Conservation (phyloP, 106 monocot genomes). For the Xerophyta viscosa region DNA sequence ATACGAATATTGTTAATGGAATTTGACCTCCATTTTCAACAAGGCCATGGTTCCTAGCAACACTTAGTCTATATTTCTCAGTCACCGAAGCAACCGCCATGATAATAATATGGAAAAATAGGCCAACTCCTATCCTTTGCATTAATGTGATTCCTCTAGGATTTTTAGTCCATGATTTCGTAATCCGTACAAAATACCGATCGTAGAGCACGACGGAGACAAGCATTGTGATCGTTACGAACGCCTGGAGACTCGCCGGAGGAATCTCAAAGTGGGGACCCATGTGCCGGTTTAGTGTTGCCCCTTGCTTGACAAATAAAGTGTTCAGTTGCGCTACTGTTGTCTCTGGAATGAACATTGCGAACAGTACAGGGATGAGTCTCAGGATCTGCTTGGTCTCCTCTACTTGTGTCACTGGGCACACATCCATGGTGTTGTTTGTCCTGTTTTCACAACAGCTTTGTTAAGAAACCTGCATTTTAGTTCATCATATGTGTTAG, state of each 20-base stretch:
- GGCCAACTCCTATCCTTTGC: conserved; percentile 14
- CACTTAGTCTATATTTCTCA: conserved; percentile 6
- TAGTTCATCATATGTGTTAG: no score
- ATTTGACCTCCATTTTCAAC: not conserved
- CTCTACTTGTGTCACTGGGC: conserved; percentile 30
- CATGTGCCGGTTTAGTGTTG: conserved; percentile 14
- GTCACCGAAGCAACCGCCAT: conserved; percentile 6
- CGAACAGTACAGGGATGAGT: conserved; percentile 10
- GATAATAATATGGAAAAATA: conserved; percentile 1
- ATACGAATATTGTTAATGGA: conserved; percentile 16
- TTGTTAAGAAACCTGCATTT: conserved; percentile 21
- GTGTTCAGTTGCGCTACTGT: conserved; percentile 22
- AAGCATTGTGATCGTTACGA: conserved; percentile 20
- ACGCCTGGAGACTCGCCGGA: conserved; percentile 12
- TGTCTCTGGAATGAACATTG: conserved; percentile 17
- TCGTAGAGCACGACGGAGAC: conserved; percentile 17
- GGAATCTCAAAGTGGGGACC: conserved; percentile 24
- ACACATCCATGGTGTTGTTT: conserved; percentile 17
- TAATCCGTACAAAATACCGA: conserved; percentile 5
- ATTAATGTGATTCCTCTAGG: conserved; percentile 16
- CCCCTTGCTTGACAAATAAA: conserved; percentile 25
- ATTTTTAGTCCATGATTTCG: conserved; percentile 16
- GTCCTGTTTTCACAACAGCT: conserved; percentile 19
- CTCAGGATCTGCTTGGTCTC: conserved; percentile 32
- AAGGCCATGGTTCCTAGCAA: conserved; percentile 8